Evolutionary conservation across 495 filamentous ascomycete genomes (phyloP).

Genomic region (Tuber microsphaerosporum): DNA sequence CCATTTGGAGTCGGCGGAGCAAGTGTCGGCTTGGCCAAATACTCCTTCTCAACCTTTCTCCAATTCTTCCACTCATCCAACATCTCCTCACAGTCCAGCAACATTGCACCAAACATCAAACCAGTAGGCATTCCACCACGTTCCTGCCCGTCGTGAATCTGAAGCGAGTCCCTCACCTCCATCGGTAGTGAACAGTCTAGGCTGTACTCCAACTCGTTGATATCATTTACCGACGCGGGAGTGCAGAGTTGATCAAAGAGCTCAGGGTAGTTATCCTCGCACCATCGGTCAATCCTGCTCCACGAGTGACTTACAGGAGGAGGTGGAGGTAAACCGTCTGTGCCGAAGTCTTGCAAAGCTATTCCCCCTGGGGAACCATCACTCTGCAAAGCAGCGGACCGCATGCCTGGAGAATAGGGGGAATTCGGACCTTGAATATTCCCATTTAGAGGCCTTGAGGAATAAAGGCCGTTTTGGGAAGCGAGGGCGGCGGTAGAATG

Average conservation of each 20-base stretch:
- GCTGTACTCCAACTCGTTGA: constrained; percentile 94
- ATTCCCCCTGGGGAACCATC: constrained; percentile 69
- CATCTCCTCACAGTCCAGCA: constrained; percentile 97
- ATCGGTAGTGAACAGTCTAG: constrained; percentile 89
- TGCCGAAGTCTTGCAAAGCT: constrained; percentile 87
- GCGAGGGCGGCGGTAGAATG: constrained; percentile 52
- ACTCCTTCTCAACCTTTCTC: constrained; percentile 86
- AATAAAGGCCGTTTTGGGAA: constrained; percentile 44
- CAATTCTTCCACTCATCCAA: constrained; percentile 97
- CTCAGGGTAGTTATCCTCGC: constrained; percentile 90
- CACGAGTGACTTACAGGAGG: constrained; percentile 84
- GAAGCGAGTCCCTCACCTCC: constrained; percentile 86
- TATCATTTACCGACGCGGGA: constrained; percentile 83
- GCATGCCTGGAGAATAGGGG: constrained; percentile 86
- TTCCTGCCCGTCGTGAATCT: constrained; percentile 91
- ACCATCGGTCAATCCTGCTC: constrained; percentile 87
- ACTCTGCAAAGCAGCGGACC: constrained; percentile 57
- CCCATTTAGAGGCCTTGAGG: constrained; percentile 48
- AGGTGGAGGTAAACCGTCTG: constrained; percentile 77
- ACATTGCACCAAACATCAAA: constrained; percentile 86
- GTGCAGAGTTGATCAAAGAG: constrained; percentile 87
- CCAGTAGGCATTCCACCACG: constrained; percentile 85
- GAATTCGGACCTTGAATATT: constrained; percentile 55
- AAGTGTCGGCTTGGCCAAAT: constrained; percentile 65
- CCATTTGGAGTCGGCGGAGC: constrained; percentile 49